Conservation (phyloP, 2,329 filamentous ascomycete species). For the Epichloe aotearoae region DNA sequence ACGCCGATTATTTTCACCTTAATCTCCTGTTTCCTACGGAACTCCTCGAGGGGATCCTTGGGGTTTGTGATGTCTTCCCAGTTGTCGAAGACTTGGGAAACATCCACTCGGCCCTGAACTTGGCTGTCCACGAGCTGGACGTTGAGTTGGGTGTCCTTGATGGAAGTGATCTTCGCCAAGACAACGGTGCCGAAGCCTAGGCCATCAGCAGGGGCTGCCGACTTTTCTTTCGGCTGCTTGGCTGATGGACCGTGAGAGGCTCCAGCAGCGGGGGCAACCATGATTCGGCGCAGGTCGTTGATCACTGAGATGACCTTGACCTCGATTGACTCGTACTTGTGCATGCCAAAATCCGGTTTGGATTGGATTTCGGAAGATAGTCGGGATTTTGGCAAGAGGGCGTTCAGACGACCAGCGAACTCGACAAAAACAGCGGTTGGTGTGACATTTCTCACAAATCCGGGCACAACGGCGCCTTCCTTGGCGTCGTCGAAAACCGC, state of each 20-base stretch:
- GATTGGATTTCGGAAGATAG: conserved; percentile 56
- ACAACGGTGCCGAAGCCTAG: conserved; percentile 59
- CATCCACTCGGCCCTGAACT: conserved; percentile 81
- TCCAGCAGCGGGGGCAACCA: conserved; percentile 36
- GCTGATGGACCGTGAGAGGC: conserved; percentile 33
- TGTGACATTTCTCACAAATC: conserved; percentile 78
- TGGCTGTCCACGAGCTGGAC: conserved; percentile 62
- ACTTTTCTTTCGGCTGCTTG: conserved; percentile 19
- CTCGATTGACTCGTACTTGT: conserved; percentile 61
- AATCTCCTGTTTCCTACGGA: conserved; percentile 57
- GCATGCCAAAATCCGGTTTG: conserved; percentile 64
- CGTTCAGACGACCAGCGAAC: conserved; percentile 65
- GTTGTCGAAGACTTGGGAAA: conserved; percentile 77
- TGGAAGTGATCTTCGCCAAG: conserved; percentile 65
- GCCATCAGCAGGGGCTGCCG: conserved; percentile 45
- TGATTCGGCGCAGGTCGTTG: conserved; percentile 53
- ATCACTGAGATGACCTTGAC: conserved; percentile 64
- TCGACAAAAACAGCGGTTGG: conserved; percentile 75
- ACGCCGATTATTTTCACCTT: conserved; percentile 70
- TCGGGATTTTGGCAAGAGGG: conserved; percentile 67
- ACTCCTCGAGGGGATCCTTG: conserved; percentile 63
- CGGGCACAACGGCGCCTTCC: conserved; percentile 54
- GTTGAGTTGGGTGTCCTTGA: conserved; percentile 88
- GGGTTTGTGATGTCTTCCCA: conserved; percentile 79
- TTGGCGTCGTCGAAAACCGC: conserved; percentile 57